Base-by-base conservation (phyloP, 805 yeast species). In the Candida anglica region DNA sequence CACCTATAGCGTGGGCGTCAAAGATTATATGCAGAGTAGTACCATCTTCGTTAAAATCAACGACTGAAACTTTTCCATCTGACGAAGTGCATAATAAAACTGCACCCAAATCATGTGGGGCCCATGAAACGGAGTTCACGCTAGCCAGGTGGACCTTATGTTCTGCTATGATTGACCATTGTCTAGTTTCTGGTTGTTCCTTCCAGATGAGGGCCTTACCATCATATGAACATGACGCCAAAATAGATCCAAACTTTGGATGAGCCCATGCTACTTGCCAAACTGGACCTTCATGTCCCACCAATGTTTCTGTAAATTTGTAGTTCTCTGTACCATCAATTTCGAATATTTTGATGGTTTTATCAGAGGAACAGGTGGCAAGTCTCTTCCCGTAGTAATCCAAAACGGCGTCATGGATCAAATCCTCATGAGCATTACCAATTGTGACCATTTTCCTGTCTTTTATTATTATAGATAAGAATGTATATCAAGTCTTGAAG, bases 261-360 rank as follows among this genome's bases (percentile, higher is more conserved):
- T 93, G 98, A 3, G 98, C 98, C 98, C 98, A 93, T 35, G 86
- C 78, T 15, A 88, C 95, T 64, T 91, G 96, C 98, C 98, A 93
- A 30, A 93, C 97, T 9, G 98, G 98, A 21, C 98, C 98, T 42
- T 88, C 96, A 60, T 93, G 98, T 24, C 95, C 97, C 31, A 76
- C 71, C 43, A 93, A 68, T 1, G 98, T 89, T 46, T 88, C 96
- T 14, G 83, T 72, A 33, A 88, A 69, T 53, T 74, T 82, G 59
- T 87, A 91, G 50, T 70, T 76, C 29, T 86, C 94, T 24, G 91
- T 93, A 6, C 69, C 71, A 32, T 86, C 91, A 28, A 91, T 80
- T 46, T 89, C 96, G 59, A 87, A 93, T 38, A 93, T 81, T 65
- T 89, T 87, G 65, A 91, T 84, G n/a, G 95, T 84, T 55, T 86